Evolutionary conservation across 1,284 basidiomycete species (phyloP), one percentile per base, ranked within the genome.

Genomic region (Phellopilus nigrolimitatus): DNA sequence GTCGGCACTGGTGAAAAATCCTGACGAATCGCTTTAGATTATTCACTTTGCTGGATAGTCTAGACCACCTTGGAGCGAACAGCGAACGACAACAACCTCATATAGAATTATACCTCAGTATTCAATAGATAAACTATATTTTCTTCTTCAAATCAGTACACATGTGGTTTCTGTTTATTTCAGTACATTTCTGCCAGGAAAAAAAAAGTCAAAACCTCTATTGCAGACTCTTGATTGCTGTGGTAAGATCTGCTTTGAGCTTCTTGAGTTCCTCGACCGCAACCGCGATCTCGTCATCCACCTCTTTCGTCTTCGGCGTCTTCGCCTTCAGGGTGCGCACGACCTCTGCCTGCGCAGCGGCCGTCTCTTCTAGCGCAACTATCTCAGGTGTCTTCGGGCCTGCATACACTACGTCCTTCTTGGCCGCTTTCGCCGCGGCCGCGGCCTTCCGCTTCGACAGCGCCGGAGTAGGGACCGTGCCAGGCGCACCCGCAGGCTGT

Each of bases 291-390:
- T 63, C 69, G 61, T 74, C 70, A 22, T 68, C 82, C 12, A 76
- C 63, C 60, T 83, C 80, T 25, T 81, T 76, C 19, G 75, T 80
- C 69, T 87, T 89, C 24, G 87, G 76, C 9, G 72, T 70, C 54
- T 62, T 74, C n/a, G 63, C 76, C 66, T 89, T 89, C 60, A 88
- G 62, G 38, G 68, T 67, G 34, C 89, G 77, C 17, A 95, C 85
- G 17, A 76, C 62, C 49, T 80, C 75, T 0, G 88, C 90, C 66
- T 95, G 91, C 42, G 79, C 79, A 27, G 80, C 73, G 39, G 95
- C 75, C 71, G 83, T 82, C 49, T 75, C 78, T 68, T 88, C 87
- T 54, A 84, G 69, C 2, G 74, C 78, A 22, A 82, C 63, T 22
- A 76, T 76, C 65, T 86, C 84, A 3, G 78, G 73, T 1, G 82